Evolutionary conservation across 768 basidiomycete species (phyloP).

Genomic region (Termitomyces sp.): DNA sequence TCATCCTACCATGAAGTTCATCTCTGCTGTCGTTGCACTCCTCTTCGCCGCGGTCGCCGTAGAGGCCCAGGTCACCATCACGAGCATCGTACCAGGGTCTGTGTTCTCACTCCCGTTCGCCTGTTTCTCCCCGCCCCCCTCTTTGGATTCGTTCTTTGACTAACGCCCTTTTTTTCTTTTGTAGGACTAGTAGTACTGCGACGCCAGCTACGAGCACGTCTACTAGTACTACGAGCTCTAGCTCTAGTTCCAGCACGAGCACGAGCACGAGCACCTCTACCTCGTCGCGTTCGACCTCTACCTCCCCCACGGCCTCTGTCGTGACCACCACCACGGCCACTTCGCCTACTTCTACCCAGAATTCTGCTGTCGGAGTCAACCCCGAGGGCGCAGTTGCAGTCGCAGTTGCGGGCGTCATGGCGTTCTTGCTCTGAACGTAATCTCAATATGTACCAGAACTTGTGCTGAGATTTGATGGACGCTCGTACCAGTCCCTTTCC

Average conservation of each 20-base stretch:
- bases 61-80: conserved; percentile 10
- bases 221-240: not conserved
- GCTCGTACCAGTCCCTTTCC: not conserved
- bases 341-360: not conserved
- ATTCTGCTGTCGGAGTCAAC: conserved; percentile 7
- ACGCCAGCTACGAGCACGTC: conserved; percentile 1
- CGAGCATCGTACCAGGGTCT: conserved; percentile 9
- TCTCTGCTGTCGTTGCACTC: conserved; percentile 1
- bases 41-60: conserved; percentile 4
- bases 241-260: not conserved
- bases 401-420: conserved; percentile 15
- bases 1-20: not conserved
- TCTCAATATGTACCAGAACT: not conserved
- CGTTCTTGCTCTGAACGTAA: conserved; percentile 3
- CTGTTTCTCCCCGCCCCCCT: not conserved
- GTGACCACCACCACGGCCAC: conserved; percentile 1
- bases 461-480: not conserved
- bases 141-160: not conserved
- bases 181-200: not conserved
- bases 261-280: not conserved
- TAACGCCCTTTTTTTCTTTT: not conserved
- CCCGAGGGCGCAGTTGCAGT: conserved; percentile 11
- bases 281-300: not conserved
- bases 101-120: not conserved
- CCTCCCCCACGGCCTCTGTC: not conserved